These are phyloP conservation scores for Backusella circina DNA, from an alignment of 192 early-diverging fungal species.

Conservation along the genomic window DNA sequence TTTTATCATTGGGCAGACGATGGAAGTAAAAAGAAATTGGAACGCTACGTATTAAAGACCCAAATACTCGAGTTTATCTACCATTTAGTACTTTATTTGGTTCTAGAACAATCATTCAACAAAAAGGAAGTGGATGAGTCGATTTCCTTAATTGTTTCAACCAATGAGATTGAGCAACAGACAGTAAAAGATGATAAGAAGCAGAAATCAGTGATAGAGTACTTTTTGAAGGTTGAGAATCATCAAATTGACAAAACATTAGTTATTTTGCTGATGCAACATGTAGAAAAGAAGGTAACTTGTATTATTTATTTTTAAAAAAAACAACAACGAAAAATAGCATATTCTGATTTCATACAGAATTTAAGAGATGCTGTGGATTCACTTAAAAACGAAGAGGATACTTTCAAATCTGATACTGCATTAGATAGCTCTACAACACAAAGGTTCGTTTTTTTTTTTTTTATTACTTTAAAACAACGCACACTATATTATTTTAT, in stretches of 20 bases:
- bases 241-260: neutral
- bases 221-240: neutral
- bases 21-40: neutral
- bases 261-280: neutral
- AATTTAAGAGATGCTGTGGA: neutral
- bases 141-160: neutral
- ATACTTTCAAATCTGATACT: neutral
- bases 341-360: neutral
- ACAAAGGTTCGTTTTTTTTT: neutral
- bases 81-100: neutral
- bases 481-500: too few species aligned
- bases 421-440: neutral
- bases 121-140: neutral
- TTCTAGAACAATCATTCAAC: conserved; percentile 5
- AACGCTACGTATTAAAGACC: neutral
- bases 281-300: neutral
- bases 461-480: too few species aligned
- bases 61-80: neutral
- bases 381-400: neutral
- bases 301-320: neutral
- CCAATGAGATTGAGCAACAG: neutral
- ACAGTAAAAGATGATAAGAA: neutral
- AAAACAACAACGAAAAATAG: neutral
- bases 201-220: neutral
- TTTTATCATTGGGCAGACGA: neutral